Conservation (phyloP, 495 filamentous ascomycete genomes). For the Pseudomonodictys pantanalensis region DNA sequence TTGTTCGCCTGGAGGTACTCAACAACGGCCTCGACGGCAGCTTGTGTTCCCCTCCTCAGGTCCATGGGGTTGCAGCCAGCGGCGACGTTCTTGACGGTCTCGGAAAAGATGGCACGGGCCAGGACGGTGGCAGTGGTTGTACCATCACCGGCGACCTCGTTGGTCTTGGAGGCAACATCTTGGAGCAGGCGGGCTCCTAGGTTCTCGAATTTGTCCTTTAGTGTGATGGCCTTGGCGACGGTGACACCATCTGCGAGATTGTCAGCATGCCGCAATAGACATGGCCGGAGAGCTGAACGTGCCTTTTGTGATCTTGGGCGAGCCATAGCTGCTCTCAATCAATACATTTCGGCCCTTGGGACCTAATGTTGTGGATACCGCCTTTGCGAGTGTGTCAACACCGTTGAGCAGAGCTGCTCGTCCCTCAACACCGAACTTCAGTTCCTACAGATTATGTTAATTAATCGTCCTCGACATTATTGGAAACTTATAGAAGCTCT, state of each 20-base stretch:
- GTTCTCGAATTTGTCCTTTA: slow-evolving; percentile 99
- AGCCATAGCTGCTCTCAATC: slow-evolving; percentile 96
- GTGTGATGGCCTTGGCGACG: slow-evolving; percentile 83
- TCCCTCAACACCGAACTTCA: slow-evolving; percentile 97
- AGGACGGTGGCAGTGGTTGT: slow-evolving; percentile 97
- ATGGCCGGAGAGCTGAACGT: slow-evolving; percentile 35
- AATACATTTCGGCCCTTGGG: slow-evolving; percentile 98
- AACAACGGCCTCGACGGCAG: slow-evolving; percentile 90
- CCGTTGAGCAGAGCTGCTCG: slow-evolving; percentile 84
- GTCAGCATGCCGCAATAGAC: slow-evolving; percentile 37
- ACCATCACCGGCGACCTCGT: slow-evolving; percentile 97
- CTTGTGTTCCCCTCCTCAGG: slow-evolving; percentile 91
- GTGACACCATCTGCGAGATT: slow-evolving; percentile 76
- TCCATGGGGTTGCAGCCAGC: slow-evolving; percentile 99
- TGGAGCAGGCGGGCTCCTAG: slow-evolving; percentile 93
- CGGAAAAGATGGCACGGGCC: slow-evolving; percentile 97
- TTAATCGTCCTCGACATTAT: background rate
- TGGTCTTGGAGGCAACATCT: slow-evolving; percentile 98
- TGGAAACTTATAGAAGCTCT: slow-evolving; percentile 8
- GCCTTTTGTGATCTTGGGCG: slow-evolving; percentile 99
- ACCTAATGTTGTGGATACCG: slow-evolving; percentile 92
- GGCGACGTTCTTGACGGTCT: slow-evolving; percentile 99
- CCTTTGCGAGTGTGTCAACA: slow-evolving; percentile 95
- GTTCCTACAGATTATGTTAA: slow-evolving; percentile 58
- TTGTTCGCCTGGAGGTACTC: slow-evolving; percentile 91